Conservation (phyloP, 2,329 filamentous ascomycete genomes). For the Niveomyces coronatus region DNA sequence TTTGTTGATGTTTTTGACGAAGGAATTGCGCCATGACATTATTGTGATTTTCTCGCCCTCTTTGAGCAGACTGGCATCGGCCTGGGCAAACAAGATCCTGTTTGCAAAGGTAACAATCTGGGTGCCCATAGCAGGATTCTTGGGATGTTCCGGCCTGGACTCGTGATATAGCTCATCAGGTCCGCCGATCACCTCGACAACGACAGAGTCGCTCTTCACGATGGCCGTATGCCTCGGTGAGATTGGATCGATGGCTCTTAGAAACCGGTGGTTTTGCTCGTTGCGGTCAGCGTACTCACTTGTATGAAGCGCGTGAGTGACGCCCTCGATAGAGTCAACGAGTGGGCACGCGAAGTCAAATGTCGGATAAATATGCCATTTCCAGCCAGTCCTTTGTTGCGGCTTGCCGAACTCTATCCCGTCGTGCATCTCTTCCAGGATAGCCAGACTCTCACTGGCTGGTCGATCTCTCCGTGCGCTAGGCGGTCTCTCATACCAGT, state of each 20-base stretch:
- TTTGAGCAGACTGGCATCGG: constrained; percentile 64
- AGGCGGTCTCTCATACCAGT: constrained; percentile 67
- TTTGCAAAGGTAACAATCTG: constrained; percentile 73
- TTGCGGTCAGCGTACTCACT: constrained; percentile 85
- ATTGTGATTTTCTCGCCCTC: constrained; percentile 78
- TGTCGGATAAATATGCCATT: constrained; percentile 79
- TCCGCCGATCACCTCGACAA: constrained; percentile 52
- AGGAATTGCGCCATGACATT: constrained; percentile 82
- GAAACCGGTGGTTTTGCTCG: constrained; percentile 78
- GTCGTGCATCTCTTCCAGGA: constrained; percentile 79
- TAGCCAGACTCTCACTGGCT: constrained; percentile 65
- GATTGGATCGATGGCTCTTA: constrained; percentile 64
- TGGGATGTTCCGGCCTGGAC: constrained; percentile 69
- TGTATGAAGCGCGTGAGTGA: constrained; percentile 73
- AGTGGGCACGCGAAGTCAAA: constrained; percentile 82
- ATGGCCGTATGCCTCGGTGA: constrained; percentile 62
- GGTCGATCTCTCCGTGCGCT: constrained; percentile 63
- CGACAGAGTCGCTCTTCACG: constrained; percentile 52
- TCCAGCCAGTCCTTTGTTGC: constrained; percentile 70
- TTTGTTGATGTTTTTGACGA: too few species aligned
- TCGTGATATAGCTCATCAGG: constrained; percentile 49
- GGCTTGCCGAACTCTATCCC: constrained; percentile 57
- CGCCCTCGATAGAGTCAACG: constrained; percentile 69
- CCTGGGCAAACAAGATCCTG: constrained; percentile 67
- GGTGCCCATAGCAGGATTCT: constrained; percentile 66